Percentiles rank a stretch among this genome's conserved stretches.
phyloP scores from a whole-genome alignment of 257 asterid species.

The Nicotiana undulata region DNA sequence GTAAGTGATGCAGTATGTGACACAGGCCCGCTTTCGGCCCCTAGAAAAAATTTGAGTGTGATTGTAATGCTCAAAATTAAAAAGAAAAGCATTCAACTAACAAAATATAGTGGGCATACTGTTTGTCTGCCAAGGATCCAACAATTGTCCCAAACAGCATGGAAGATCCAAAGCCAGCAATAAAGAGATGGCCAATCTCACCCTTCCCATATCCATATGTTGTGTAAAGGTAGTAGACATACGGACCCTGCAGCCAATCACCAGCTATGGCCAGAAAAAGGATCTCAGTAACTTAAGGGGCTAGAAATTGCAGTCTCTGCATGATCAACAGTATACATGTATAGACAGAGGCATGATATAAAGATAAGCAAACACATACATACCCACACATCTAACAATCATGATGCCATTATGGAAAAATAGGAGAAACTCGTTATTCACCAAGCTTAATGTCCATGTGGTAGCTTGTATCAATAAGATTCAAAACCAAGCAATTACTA shows the following conservation, averaged over 20 bases:
- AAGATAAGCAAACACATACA: neutral
- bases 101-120: conserved; percentile 17
- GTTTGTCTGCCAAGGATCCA: conserved; percentile 52
- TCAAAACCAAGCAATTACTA: neutral
- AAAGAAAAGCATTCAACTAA: neutral
- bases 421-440: no score
- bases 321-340: neutral
- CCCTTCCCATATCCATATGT: conserved; percentile 46
- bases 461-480: neutral
- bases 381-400: no score
- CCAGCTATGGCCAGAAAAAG: conserved; percentile 28
- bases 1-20: conserved; percentile 87
- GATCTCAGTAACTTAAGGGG: neutral
- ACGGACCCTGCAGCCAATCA: conserved; percentile 58
- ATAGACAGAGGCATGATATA: neutral
- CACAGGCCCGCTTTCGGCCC: conserved; percentile 96
- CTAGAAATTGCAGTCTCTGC: neutral
- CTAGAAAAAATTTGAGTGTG: conserved; percentile 26
- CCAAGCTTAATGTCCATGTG: neutral
- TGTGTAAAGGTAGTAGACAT: conserved; percentile 47
- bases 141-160: conserved; percentile 52
- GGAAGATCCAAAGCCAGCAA: conserved; percentile 57
- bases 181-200: conserved; percentile 49
- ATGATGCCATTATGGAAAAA: no score
- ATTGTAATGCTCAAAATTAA: neutral